Evolutionary conservation across 2,329 filamentous ascomycete genomes (phyloP).

Genomic region (Fusarium nematophilum): DNA sequence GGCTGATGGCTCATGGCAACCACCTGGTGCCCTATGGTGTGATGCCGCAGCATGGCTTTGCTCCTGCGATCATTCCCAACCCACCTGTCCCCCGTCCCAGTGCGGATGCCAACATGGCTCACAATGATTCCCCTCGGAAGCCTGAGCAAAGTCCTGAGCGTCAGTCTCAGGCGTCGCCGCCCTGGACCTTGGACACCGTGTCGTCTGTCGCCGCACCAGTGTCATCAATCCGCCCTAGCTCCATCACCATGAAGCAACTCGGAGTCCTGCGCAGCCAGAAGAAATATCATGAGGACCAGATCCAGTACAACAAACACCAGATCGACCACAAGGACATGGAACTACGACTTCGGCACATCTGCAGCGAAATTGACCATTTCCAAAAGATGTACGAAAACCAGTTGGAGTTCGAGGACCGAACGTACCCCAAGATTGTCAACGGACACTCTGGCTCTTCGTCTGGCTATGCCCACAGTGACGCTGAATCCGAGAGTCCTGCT

Average conservation of each 20-base stretch:
- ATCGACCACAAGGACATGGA: conserved; percentile 67
- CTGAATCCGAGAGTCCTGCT: conserved; percentile 8
- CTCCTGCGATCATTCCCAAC: conserved; percentile 39
- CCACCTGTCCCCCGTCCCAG: conserved; percentile 12
- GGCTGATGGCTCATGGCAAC: conserved; percentile 51
- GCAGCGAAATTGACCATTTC: conserved; percentile 62
- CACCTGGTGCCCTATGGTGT: conserved; percentile 40
- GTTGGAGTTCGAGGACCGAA: conserved; percentile 56
- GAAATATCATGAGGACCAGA: conserved; percentile 67
- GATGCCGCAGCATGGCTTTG: conserved; percentile 39
- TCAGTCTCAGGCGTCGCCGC: conserved; percentile 4
- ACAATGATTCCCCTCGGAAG: conserved; percentile 5
- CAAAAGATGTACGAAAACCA: conserved; percentile 60
- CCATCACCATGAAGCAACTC: conserved; percentile 70
- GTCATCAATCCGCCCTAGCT: conserved; percentile 70
- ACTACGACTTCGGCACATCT: conserved; percentile 54
- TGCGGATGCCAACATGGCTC: conserved; percentile 12
- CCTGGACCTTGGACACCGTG: conserved; percentile 5
- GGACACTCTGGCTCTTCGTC: conserved; percentile 23
- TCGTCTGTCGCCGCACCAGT: conserved; percentile 53
- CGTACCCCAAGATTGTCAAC: conserved; percentile 52
- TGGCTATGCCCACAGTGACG: conserved; percentile 7
- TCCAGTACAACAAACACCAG: conserved; percentile 71
- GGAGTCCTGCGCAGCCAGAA: conserved; percentile 63
- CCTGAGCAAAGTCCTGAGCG: conserved; percentile 10